Base-by-base conservation (phyloP, 1,284 basidiomycete genomes). In the Hymenochaete sp. region DNA sequence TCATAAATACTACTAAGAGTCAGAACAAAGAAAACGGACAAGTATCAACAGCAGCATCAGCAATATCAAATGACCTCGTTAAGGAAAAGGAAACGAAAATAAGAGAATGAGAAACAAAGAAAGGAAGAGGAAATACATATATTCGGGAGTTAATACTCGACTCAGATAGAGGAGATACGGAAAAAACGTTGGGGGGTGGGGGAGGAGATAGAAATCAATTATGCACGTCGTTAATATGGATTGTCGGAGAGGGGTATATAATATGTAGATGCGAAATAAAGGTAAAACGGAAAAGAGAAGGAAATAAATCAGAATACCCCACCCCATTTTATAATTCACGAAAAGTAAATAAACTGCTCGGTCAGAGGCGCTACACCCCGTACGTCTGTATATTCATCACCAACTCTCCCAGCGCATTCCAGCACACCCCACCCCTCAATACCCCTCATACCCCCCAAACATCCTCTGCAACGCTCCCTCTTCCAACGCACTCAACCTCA, bases 401-500 rank as follows among this genome's bases (percentile, higher is more conserved):
- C 28, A 14, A 31, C 10, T 31, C 14, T 31, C 28, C 28, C 9
- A 31, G 10, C 9, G 9, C 13, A 38, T 10, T 19, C 9, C 13
- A 18, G 18, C 28, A 9, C 9, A 31, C 28, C 28, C 9, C 9
- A 9, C 9, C 28, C 9, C 18, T 36, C 36, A 50, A 36, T 46
- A 46, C 8, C 46, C 48, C 5, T 37, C 33, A 39, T 50, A 46
- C n/a, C 42, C 48, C 7, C 37, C 44, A 29, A 50, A 46, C 26
- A 50, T 46, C 25, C 40, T 41, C 42, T 72, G 65, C 31, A 82
- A 59, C 45, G 65, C 72, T 22, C 74, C 71, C 14, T 62, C 52
- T 49, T 80, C 73, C 47, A 85, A 61, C 14, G 77, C 82, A 18
- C 80, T 71, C 40, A 92, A 65, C 52, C 77, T 74, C 44, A 90